phyloP scores from a whole-genome alignment of 2,329 filamentous ascomycete genomes.

The Tolypocladium sp. region DNA sequence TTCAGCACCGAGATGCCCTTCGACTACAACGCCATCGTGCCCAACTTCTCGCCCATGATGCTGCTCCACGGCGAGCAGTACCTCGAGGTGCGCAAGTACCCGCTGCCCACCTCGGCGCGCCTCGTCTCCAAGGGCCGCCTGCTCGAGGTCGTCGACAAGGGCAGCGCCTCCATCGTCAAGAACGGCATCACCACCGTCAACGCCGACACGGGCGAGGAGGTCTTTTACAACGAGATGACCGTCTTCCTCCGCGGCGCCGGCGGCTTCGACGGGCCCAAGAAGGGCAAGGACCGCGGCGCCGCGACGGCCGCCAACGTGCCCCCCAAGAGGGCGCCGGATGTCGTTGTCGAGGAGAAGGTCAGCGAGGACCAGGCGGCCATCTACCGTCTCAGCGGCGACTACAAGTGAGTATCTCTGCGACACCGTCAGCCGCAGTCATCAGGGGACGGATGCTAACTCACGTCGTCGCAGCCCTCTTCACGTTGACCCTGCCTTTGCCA shows the following conservation, averaged over 20 bases:
- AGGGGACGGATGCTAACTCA: neutral
- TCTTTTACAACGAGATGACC: slow-evolving; percentile 97
- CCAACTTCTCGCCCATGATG: slow-evolving; percentile 98
- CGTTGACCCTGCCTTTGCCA: slow-evolving; percentile 88
- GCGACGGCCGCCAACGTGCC: slow-evolving; percentile 72
- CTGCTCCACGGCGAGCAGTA: slow-evolving; percentile 97
- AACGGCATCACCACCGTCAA: slow-evolving; percentile 75
- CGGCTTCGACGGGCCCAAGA: slow-evolving; percentile 78
- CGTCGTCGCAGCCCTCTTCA: slow-evolving; percentile 59
- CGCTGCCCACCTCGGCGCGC: slow-evolving; percentile 75
- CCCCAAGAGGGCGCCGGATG: slow-evolving; percentile 69
- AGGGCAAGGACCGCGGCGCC: slow-evolving; percentile 67
- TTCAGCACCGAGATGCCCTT: slow-evolving; percentile 79
- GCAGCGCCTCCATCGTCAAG: slow-evolving; percentile 75
- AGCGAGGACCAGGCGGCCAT: slow-evolving; percentile 85
- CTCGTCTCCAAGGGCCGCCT: slow-evolving; percentile 71
- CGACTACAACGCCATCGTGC: slow-evolving; percentile 71
- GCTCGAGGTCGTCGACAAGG: slow-evolving; percentile 94
- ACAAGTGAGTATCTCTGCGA: slow-evolving; percentile 49
- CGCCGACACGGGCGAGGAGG: slow-evolving; percentile 73
- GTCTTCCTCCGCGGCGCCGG: slow-evolving; percentile 87
- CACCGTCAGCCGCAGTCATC: neutral
- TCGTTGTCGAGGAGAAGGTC: slow-evolving; percentile 76
- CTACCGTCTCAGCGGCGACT: slow-evolving; percentile 88
- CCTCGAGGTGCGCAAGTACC: slow-evolving; percentile 86